phyloP scores from a whole-genome alignment of 768 basidiomycete species.

The Pleurotus salmoneostramineus region DNA sequence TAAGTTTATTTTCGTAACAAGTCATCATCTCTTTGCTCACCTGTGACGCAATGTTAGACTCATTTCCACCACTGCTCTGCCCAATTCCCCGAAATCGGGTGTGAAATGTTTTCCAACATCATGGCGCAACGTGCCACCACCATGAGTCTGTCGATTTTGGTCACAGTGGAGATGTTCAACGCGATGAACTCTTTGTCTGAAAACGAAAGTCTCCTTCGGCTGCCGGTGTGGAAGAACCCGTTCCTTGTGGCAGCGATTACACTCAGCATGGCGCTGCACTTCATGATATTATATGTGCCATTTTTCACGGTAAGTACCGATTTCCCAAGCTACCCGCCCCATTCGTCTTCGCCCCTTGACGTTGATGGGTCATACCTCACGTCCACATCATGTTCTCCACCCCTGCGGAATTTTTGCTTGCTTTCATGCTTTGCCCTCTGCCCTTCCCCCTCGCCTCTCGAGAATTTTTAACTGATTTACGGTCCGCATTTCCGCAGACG shows the following conservation, averaged over 20 bases:
- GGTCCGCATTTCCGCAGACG: conserved; percentile 35
- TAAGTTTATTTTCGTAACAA: conserved; percentile 35
- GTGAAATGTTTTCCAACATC: conserved; percentile 90
- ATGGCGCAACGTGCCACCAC: conserved; percentile 89
- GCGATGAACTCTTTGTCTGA: conserved; percentile 98
- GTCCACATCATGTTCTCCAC: neutral
- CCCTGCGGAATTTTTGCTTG: neutral
- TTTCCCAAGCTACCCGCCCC: neutral
- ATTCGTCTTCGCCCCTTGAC: neutral
- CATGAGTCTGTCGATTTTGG: conserved; percentile 93
- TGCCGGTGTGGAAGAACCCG: conserved; percentile 94
- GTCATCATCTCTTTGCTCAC: neutral
- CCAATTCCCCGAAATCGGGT: conserved; percentile 87
- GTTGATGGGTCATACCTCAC: neutral
- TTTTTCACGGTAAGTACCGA: conserved; percentile 78
- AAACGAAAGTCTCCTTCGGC: conserved; percentile 85
- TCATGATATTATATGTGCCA: conserved; percentile 95
- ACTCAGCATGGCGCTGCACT: conserved; percentile 89
- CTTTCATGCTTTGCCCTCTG: neutral
- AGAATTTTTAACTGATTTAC: neutral
- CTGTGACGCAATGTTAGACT: conserved; percentile 50
- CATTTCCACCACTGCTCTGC: conserved; percentile 92
- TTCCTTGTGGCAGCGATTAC: conserved; percentile 88
- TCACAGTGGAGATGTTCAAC: conserved; percentile 96
- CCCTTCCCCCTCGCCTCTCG: neutral